Percentiles rank a stretch among this genome's conserved stretches.
Conservation (phyloP, 257 asterid genomes). For the Eucommia ulmoides region DNA sequence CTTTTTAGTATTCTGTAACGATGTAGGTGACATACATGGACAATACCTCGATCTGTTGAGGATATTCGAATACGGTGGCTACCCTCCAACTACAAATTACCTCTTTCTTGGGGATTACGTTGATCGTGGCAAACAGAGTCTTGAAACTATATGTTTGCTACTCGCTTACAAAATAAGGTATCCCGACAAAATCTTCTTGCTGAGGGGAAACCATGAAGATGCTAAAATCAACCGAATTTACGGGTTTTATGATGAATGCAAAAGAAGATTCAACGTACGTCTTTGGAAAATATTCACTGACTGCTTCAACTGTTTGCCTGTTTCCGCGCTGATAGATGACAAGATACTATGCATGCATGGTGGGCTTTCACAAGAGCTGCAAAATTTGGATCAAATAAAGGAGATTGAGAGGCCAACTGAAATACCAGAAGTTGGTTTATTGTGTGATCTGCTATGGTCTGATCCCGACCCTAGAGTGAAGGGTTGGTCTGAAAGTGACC, state of each 20-base stretch:
- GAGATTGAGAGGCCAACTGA: slow-evolving; percentile 53
- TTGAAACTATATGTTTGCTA: slow-evolving; percentile 71
- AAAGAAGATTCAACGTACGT: slow-evolving; percentile 68
- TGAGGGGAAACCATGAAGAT: slow-evolving; percentile 79
- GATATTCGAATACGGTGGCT: slow-evolving; percentile 65
- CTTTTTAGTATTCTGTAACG: background rate
- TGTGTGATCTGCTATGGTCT: slow-evolving; percentile 79
- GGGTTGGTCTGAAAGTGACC: slow-evolving; percentile 73
- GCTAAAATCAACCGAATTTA: slow-evolving; percentile 73
- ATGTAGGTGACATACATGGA: slow-evolving; percentile 74
- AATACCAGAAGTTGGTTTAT: slow-evolving; percentile 63
- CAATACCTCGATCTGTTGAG: slow-evolving; percentile 67
- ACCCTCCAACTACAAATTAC: slow-evolving; percentile 59
- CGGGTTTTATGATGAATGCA: slow-evolving; percentile 78
- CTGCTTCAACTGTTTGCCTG: slow-evolving; percentile 72
- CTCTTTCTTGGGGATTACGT: slow-evolving; percentile 78
- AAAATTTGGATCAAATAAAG: slow-evolving; percentile 42
- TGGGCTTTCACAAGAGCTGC: slow-evolving; percentile 63
- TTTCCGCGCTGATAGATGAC: slow-evolving; percentile 63
- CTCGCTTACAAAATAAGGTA: slow-evolving; percentile 64
- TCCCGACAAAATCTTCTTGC: slow-evolving; percentile 51
- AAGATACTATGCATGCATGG: slow-evolving; percentile 86
- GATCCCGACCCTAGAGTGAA: slow-evolving; percentile 50
- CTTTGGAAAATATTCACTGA: slow-evolving; percentile 81
- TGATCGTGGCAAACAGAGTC: slow-evolving; percentile 76